A percentile compares a stretch with the other conserved stretches of the same genome.
phyloP scores from a whole-genome alignment of 192 early-diverging fungal species.

The Gamsiella multidivaricata region DNA sequence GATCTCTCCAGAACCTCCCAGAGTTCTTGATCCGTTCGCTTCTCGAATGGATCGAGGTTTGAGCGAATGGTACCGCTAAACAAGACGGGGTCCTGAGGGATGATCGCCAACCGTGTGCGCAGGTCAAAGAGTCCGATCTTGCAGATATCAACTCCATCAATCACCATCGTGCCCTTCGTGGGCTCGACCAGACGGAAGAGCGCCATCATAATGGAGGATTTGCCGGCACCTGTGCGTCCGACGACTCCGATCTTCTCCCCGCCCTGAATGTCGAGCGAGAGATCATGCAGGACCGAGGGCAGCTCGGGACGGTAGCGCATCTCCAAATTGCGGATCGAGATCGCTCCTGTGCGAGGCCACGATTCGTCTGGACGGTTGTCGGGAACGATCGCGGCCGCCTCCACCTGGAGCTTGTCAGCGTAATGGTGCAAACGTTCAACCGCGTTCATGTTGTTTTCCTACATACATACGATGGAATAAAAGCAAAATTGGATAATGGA shows the following conservation, averaged over 20 bases:
- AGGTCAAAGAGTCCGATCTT: slow-evolving; percentile 80
- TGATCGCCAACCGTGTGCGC: slow-evolving; percentile 75
- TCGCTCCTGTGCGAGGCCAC: slow-evolving; percentile 79
- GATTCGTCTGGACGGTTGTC: slow-evolving; percentile 60
- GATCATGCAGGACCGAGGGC: slow-evolving; percentile 76
- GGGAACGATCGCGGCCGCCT: slow-evolving; percentile 58
- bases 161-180: slow-evolving; percentile 69
- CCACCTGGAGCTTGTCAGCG: slow-evolving; percentile 32
- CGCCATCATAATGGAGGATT: slow-evolving; percentile 68
- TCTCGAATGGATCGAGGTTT: slow-evolving; percentile 84
- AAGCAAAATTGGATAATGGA: neutral
- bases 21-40: slow-evolving; percentile 70
- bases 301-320: slow-evolving; percentile 84
- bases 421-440: slow-evolving; percentile 72
- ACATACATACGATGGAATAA: neutral
- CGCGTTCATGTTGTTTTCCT: slow-evolving; percentile 71
- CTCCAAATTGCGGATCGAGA: slow-evolving; percentile 78
- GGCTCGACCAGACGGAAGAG: slow-evolving; percentile 86
- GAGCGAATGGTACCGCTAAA: slow-evolving; percentile 79
- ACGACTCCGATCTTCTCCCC: slow-evolving; percentile 91
- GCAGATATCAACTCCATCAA: slow-evolving; percentile 85
- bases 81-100: slow-evolving; percentile 82
- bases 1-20: slow-evolving; percentile 76
- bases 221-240: slow-evolving; percentile 79
- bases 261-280: slow-evolving; percentile 76